Conservation (phyloP, 2,329 filamentous ascomycete genomes). For the Clathrospora elynae region DNA sequence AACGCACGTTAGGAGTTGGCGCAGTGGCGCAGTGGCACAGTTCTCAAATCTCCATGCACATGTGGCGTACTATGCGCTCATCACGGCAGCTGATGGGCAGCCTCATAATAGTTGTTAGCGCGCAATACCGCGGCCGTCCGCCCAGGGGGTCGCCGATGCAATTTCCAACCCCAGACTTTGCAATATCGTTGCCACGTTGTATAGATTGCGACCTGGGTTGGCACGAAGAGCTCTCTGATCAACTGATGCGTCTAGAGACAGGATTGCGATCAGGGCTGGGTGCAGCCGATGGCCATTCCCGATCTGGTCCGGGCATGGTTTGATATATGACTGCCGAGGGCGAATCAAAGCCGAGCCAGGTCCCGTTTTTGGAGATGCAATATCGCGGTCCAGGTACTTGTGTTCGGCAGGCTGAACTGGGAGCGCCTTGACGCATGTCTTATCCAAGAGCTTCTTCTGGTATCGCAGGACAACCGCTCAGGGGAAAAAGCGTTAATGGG, state of each 20-base stretch:
- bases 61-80: neutral
- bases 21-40: conserved; percentile 10
- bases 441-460: no score
- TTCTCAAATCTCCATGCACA: conserved; percentile 11
- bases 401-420: conserved; percentile 3
- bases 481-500: no score
- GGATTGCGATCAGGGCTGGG: conserved; percentile 9
- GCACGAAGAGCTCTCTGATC: conserved; percentile 16
- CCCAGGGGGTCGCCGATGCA: conserved; percentile 15
- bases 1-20: conserved; percentile 1
- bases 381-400: conserved; percentile 6
- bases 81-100: conserved; percentile 4
- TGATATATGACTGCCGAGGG: conserved; percentile 19
- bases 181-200: conserved; percentile 27
- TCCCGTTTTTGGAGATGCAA: conserved; percentile 4
- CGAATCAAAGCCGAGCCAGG: conserved; percentile 23
- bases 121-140: neutral
- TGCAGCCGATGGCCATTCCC: neutral
- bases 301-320: conserved; percentile 11
- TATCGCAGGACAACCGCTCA: no score
- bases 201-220: conserved; percentile 20
- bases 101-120: conserved; percentile 6
- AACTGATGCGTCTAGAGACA: conserved; percentile 16
- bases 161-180: conserved; percentile 29
- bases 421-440: no score